phyloP scores from a whole-genome alignment of 305 asterid genomes.

The Fraxinus velutina region DNA sequence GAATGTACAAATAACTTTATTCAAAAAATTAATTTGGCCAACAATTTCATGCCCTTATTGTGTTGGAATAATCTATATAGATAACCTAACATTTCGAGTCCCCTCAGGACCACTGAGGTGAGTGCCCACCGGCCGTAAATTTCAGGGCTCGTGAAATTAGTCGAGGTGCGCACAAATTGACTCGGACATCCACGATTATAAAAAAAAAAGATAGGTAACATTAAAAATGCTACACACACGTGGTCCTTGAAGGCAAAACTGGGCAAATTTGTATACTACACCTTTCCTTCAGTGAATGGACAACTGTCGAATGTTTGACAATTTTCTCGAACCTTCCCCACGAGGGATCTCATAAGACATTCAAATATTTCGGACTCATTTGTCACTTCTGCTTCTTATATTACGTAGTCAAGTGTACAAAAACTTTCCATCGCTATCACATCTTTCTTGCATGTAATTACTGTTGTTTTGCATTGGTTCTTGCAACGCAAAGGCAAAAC shows the following conservation, averaged over 20 bases:
- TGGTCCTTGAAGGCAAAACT: not conserved
- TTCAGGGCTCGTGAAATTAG: too few species aligned
- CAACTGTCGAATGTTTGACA: not conserved
- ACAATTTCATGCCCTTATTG: too few species aligned
- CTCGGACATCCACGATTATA: too few species aligned
- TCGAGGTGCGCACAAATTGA: too few species aligned
- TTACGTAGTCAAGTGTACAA: not conserved
- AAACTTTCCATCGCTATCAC: not conserved
- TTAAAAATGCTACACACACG: not conserved
- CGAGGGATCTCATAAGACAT: not conserved
- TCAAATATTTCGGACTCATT: not conserved
- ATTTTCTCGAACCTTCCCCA: not conserved
- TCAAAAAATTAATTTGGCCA: not conserved
- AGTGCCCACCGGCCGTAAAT: too few species aligned
- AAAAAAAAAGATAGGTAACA: too few species aligned
- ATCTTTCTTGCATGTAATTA: not conserved
- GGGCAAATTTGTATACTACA: not conserved
- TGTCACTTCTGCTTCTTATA: not conserved
- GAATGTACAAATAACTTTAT: not conserved
- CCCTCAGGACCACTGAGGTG: too few species aligned
- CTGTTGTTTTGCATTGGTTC: not conserved
- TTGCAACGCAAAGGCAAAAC: conserved; percentile 21
- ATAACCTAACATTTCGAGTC: too few species aligned
- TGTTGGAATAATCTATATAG: too few species aligned
- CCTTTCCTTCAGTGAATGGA: not conserved